Evolutionary conservation across 2,329 filamentous ascomycete species (phyloP), one percentile per base, ranked within the genome.

Genomic region (Aspergillus tamarii): DNA sequence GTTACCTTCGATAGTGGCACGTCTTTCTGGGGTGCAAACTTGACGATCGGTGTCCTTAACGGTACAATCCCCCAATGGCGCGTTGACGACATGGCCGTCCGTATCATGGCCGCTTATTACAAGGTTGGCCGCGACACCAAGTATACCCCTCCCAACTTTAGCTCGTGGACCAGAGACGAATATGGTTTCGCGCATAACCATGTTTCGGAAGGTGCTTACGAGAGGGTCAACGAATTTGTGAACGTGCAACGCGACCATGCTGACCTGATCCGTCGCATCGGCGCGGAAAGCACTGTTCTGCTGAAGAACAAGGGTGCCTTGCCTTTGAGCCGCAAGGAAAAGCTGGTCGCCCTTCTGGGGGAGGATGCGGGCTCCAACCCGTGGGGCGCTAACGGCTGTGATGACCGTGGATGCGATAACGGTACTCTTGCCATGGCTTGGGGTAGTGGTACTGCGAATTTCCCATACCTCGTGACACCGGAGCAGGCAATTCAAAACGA

Each of bases 41-140:
- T 98, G 70, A 97, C 94, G 2, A 82, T 96, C 55, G 92, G 92
- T 1, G 89, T 97, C 7, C 79, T 96, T 70, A 97, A 98, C 74
- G 94, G 94, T 41, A 97, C 93, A 0, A 82, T 98, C 36, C 92
- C 94, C 0, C 88, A 91, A 69, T 96, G 91, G 86, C 88, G 94
- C 57, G 76, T 98, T 11, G 94, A 97, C 70, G 95, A 98, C 74
- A 96, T 97, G 90, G 92, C 88, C 6, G 90, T 93, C 78, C 89
- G 95, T 70, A 96, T 89, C 73, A 86, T 89, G 79, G 83, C 88
- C 58, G 86, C 86, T 3, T 89, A 86, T 76, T 90, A 87, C 77
- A 86, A 85, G 69, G 87, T 89, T 56, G 87, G 85, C 63, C 85
- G 86, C 59, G 85, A 87, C 61, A 76, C 76, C 48, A 71, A 76